Conservation (phyloP, 495 filamentous ascomycete species). For the Copromyces sp. region DNA sequence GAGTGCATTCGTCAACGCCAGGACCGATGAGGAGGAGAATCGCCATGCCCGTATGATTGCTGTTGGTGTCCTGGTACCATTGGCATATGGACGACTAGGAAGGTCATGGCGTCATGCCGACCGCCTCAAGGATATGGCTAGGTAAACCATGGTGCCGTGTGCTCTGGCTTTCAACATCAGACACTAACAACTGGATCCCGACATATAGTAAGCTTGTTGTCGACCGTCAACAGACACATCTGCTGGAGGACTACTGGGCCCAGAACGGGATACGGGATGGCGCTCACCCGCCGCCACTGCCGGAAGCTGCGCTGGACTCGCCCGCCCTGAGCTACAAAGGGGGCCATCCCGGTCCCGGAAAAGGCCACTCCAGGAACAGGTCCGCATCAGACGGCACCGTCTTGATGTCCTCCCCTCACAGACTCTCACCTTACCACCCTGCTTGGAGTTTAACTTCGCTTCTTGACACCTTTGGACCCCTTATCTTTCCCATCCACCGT, state of each 20-base stretch:
- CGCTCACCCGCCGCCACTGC: constrained; percentile 33
- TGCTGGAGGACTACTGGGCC: constrained; percentile 75
- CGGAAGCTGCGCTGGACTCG: constrained; percentile 47
- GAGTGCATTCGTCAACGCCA: constrained; percentile 81
- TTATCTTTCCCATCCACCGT: constrained; percentile 83
- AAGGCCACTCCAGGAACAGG: constrained; percentile 41
- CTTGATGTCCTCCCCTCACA: constrained; percentile 56
- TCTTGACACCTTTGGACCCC: constrained; percentile 74
- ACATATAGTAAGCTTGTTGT: constrained; percentile 38
- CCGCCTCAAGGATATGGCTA: constrained; percentile 62
- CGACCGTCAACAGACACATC: constrained; percentile 44
- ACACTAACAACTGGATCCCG: constrained; percentile 2
- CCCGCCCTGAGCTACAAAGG: constrained; percentile 30
- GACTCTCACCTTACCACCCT: constrained; percentile 70
- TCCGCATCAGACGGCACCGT: constrained; percentile 52
- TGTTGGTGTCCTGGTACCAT: constrained; percentile 76
- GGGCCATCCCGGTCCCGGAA: constrained; percentile 19
- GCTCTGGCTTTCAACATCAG: constrained; percentile 19
- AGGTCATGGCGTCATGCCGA: constrained; percentile 83
- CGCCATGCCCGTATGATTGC: constrained; percentile 90
- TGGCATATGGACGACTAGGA: constrained; percentile 79
- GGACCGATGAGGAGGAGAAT: constrained; percentile 61
- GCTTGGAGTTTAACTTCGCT: constrained; percentile 69
- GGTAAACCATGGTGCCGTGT: constrained; percentile 33
- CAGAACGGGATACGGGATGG: constrained; percentile 46